Evolutionary conservation across 331 rosid genomes (phyloP).

Genomic region (Dryas integrifolia): DNA sequence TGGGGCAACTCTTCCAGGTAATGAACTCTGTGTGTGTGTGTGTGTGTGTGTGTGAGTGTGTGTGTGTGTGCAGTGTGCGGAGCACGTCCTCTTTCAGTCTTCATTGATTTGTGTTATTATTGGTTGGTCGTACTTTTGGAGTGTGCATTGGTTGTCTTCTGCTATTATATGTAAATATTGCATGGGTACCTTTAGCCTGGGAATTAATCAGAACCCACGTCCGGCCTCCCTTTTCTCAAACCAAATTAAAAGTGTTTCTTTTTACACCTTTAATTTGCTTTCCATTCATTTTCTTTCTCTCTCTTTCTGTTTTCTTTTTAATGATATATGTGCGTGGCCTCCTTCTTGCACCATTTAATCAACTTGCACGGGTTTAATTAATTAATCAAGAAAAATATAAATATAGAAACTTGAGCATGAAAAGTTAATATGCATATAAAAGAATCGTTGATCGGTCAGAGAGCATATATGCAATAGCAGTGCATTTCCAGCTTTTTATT

Average conservation of each 20-base stretch:
- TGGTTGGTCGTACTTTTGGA: conserved; percentile 7
- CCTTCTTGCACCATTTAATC: conserved; percentile 10
- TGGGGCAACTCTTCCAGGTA: conserved; percentile 79
- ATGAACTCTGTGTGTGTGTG: not conserved
- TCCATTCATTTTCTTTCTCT: conserved; percentile 39
- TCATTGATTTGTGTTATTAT: conserved; percentile 9
- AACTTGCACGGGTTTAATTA: not conserved
- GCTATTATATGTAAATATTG: not conserved
- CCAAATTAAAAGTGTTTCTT: conserved; percentile 36
- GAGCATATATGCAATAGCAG: not conserved
- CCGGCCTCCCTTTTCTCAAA: conserved; percentile 35
- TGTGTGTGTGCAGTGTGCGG: too few species aligned
- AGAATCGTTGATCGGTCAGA: not conserved
- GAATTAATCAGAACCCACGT: conserved; percentile 21
- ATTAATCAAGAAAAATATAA: not conserved
- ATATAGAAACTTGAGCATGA: not conserved
- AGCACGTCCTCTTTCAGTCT: too few species aligned
- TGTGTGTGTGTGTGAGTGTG: too few species aligned
- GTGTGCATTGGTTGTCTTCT: not conserved
- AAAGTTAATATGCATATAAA: not conserved
- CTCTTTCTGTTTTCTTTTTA: conserved; percentile 20
- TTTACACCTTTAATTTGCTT: conserved; percentile 46
- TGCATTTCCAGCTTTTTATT: not conserved
- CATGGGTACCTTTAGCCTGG: conserved; percentile 22
- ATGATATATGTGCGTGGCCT: conserved; percentile 32